Conservation (phyloP, 2,329 filamentous ascomycete species). For the Podosphaera xanthii region DNA sequence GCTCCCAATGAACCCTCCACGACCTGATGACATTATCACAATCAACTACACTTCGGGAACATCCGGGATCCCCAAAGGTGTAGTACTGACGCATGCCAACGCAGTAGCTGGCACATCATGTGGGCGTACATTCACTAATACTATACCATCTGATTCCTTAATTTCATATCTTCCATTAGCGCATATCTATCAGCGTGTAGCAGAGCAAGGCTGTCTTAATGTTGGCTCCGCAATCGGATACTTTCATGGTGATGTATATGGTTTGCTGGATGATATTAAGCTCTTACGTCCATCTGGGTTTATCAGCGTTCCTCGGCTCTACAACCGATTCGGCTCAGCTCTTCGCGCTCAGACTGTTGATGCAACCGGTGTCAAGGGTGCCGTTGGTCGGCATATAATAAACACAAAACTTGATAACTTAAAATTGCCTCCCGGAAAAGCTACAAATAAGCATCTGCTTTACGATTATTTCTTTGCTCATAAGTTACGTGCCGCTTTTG, state of each 20-base stretch:
- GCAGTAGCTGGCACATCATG: constrained; percentile 50
- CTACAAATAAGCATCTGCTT: constrained; percentile 55
- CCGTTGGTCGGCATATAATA: constrained; percentile 59
- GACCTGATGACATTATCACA: constrained; percentile 56
- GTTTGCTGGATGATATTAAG: constrained; percentile 80
- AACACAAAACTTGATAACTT: constrained; percentile 59
- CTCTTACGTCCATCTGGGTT: constrained; percentile 61
- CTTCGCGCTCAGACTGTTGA: constrained; percentile 63
- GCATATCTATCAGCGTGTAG: constrained; percentile 76
- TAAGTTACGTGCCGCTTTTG: constrained; percentile 66
- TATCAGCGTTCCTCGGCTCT: constrained; percentile 75
- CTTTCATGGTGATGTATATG: constrained; percentile 77
- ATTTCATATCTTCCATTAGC: constrained; percentile 83
- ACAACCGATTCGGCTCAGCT: constrained; percentile 69
- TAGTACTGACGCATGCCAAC: constrained; percentile 60
- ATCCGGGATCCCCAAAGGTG: constrained; percentile 63
- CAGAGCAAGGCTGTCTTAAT: constrained; percentile 54
- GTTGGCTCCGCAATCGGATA: constrained; percentile 61
- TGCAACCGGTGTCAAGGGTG: constrained; percentile 56
- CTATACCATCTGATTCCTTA: constrained; percentile 32
- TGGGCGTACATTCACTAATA: constrained; percentile 29
- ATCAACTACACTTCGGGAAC: constrained; percentile 84
- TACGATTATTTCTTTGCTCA: constrained; percentile 79
- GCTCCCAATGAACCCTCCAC: constrained; percentile 46
- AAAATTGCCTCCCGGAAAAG: constrained; percentile 45